Percentiles rank a stretch among this genome's conserved stretches.
These are phyloP conservation scores for Candida tibetensis DNA, from an alignment of 805 yeast genomes.

Conservation along the genomic window DNA sequence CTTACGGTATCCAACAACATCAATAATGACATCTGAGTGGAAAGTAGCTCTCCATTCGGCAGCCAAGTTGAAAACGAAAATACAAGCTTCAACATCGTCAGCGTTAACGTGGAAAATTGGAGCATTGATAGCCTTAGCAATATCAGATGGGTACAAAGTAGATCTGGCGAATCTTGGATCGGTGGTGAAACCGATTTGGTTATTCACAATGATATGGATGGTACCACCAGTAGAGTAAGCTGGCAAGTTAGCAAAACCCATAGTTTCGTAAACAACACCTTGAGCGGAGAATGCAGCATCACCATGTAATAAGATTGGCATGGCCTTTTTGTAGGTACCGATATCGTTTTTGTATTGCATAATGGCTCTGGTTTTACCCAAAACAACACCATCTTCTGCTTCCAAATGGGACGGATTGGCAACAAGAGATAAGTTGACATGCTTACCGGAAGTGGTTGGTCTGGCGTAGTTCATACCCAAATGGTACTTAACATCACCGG, in stretches of 20 bases:
- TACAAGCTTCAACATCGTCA: constrained; percentile 92
- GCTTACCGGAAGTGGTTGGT: constrained; percentile 98
- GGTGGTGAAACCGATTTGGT: constrained; percentile 99
- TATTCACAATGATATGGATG: constrained; percentile 90
- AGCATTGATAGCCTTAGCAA: constrained; percentile 94
- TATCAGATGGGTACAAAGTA: constrained; percentile 96
- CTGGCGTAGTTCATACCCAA: constrained; percentile 98
- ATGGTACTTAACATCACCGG: constrained; percentile 99
- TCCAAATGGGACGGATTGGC: constrained; percentile 99
- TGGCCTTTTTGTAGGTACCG: constrained; percentile 78
- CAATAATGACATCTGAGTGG: constrained; percentile 95
- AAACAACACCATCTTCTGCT: constrained; percentile 97
- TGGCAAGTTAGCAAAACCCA: constrained; percentile 90
- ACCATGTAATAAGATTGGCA: constrained; percentile 94
- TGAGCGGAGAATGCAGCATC: constrained; percentile 99
- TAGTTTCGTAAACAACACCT: constrained; percentile 98
- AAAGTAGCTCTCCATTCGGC: constrained; percentile 98
- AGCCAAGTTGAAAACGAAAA: constrained; percentile 90
- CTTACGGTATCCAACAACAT: constrained; percentile 97
- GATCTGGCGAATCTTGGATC: constrained; percentile 98
- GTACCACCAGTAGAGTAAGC: constrained; percentile 99
- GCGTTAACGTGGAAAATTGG: constrained; percentile 99
- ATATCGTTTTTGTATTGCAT: constrained; percentile 88
- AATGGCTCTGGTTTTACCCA: constrained; percentile 96
- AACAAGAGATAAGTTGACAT: constrained; percentile 90